Conservation (phyloP, 176 grass and related monocot species). For the Aechmea fasciata region DNA sequence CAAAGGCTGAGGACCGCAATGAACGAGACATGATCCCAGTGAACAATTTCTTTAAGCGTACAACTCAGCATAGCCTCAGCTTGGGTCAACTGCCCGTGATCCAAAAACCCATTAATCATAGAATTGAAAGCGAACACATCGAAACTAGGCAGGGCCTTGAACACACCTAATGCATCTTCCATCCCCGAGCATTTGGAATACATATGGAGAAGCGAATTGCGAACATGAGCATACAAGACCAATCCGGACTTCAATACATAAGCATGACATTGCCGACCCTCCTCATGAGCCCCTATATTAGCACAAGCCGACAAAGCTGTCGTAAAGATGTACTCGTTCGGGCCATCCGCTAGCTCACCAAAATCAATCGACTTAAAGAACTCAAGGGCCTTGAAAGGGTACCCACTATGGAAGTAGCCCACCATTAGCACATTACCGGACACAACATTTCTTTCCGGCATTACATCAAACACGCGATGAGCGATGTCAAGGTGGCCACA, state of each 20-base stretch:
- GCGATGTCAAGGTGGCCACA: constrained; percentile 34
- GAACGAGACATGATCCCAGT: constrained; percentile 70
- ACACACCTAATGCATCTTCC: constrained; percentile 36
- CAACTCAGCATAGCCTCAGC: constrained; percentile 26
- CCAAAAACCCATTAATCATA: constrained; percentile 68
- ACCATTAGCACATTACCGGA: constrained; percentile 52
- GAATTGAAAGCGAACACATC: constrained; percentile 48
- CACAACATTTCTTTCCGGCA: constrained; percentile 42
- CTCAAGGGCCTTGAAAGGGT: constrained; percentile 25
- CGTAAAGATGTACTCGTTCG: constrained; percentile 59
- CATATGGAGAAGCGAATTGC: constrained; percentile 54
- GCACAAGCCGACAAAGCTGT: constrained; percentile 26
- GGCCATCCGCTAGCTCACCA: not conserved
- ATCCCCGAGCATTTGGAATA: constrained; percentile 45
- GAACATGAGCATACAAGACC: constrained; percentile 27
- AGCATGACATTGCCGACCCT: constrained; percentile 55
- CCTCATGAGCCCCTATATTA: constrained; percentile 33
- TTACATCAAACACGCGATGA: constrained; percentile 46
- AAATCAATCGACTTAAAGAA: constrained; percentile 42
- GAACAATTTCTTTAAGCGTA: constrained; percentile 34
- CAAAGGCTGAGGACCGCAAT: constrained; percentile 54
- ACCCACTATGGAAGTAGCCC: constrained; percentile 44
- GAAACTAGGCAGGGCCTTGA: constrained; percentile 30
- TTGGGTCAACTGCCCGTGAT: constrained; percentile 27
- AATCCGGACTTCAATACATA: constrained; percentile 43